Percentiles rank a stretch among this genome's conserved stretches.
These are phyloP conservation scores for Tuber melanosporum DNA, from an alignment of 495 filamentous ascomycete species.

Conservation along the genomic window DNA sequence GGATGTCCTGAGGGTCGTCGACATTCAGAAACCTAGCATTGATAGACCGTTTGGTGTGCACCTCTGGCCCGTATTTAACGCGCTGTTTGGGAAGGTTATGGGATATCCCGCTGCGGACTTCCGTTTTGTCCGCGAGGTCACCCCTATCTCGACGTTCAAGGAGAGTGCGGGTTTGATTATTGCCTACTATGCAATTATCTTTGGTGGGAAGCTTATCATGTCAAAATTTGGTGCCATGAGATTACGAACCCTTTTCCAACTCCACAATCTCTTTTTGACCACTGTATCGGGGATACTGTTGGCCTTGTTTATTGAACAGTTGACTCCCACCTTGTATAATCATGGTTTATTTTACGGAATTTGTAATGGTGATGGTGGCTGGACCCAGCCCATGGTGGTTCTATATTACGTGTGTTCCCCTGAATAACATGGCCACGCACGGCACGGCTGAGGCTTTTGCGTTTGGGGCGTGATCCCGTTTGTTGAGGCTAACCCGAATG, in stretches of 20 bases:
- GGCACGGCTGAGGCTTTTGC: constrained; percentile 13
- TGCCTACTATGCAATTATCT: constrained; percentile 68
- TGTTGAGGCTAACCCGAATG: constrained; percentile 7
- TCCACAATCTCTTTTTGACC: constrained; percentile 77
- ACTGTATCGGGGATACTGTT: constrained; percentile 61
- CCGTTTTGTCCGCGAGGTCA: constrained; percentile 58
- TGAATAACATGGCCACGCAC: constrained; percentile 15
- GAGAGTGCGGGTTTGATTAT: constrained; percentile 58
- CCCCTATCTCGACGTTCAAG: constrained; percentile 65
- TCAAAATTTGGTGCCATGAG: constrained; percentile 60
- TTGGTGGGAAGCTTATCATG: constrained; percentile 70
- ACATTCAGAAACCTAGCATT: constrained; percentile 62
- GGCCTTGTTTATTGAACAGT: constrained; percentile 65
- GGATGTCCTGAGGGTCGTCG: constrained; percentile 54
- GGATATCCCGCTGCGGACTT: constrained; percentile 70
- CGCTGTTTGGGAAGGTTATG: constrained; percentile 63
- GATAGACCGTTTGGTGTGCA: constrained; percentile 87
- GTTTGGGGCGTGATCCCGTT: not conserved
- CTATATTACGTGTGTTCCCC: constrained; percentile 65
- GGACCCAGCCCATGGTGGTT: constrained; percentile 67
- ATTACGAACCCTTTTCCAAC: constrained; percentile 61
- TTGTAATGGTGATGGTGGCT: constrained; percentile 64
- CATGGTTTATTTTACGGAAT: constrained; percentile 67
- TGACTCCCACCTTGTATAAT: constrained; percentile 61
- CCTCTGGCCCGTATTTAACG: constrained; percentile 91